Conservation (phyloP, 768 basidiomycete genomes). For the Agaricus blazei region DNA sequence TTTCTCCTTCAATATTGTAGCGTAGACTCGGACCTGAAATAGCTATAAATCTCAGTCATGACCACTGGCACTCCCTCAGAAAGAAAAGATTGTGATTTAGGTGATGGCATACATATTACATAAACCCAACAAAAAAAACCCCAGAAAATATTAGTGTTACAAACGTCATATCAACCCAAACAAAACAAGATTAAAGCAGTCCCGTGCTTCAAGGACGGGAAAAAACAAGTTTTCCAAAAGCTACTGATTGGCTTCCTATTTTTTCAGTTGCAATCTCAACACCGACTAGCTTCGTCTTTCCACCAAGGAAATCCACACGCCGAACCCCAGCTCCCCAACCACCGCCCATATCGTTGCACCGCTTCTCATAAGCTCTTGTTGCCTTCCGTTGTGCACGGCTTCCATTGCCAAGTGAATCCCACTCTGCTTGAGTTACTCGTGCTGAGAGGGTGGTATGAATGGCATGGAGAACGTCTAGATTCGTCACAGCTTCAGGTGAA, state of each 20-base stretch:
- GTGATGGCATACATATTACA: neutral
- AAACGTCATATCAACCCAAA: neutral
- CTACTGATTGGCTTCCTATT: neutral
- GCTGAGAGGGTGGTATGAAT: constrained; percentile 50
- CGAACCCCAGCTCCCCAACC: constrained; percentile 69
- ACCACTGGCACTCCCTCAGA: neutral
- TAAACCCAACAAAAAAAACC: neutral
- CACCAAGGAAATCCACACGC: constrained; percentile 60
- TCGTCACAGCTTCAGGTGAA: constrained; percentile 34
- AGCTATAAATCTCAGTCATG: neutral
- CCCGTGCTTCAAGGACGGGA: constrained; percentile 1
- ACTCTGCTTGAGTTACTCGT: constrained; percentile 60
- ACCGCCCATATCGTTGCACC: constrained; percentile 55
- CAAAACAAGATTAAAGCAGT: neutral
- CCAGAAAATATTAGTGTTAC: neutral
- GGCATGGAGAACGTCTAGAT: constrained; percentile 58
- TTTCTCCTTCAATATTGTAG: neutral
- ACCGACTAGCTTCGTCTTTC: constrained; percentile 55
- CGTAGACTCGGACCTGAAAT: neutral
- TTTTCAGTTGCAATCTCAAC: constrained; percentile 32
- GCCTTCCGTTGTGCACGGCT: constrained; percentile 55
- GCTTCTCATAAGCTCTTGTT: constrained; percentile 55
- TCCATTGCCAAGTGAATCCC: constrained; percentile 50
- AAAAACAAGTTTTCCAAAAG: constrained; percentile 11
- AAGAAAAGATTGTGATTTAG: neutral